Base-by-base conservation (phyloP, 192 early-diverging fungal genomes). In the Podila verticillata region DNA sequence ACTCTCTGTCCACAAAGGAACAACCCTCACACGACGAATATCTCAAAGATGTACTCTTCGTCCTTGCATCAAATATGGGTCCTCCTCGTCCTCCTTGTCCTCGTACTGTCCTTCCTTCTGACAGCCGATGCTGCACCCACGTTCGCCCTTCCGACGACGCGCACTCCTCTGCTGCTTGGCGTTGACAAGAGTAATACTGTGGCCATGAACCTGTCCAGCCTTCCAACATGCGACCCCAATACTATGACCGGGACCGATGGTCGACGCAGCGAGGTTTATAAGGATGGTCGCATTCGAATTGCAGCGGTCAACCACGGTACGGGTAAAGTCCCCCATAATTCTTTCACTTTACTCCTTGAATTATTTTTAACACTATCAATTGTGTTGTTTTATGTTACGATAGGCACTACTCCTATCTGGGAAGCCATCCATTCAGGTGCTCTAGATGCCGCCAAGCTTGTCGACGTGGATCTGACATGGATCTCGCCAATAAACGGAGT, bases 191-290 rank as follows among this genome's bases (percentile, higher is more conserved):
- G 12, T 15, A 61, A 71, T 30, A 26, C 58, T 10, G 26, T 58
- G 3, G 75, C 77, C 5, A 80, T 80, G 65, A 72, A 80, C 30
- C 59, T 72, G 19, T 72, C 77, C n/a, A 80, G 57, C 29, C 36
- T 80, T 32, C 54, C 65, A 13, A 0, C 30, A 13, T 80, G 77
- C 34, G 65, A 72, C 28, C 28, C 69, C 15, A 20, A 3, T 30
- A 59, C 65, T 3, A 72, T 72, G 77, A 72, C 70, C 9, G 77
- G 70, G 17, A 22, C 59, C 32, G 72, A 68, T 72, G 70, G 65
- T 12, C 61, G 77, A 48, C 57, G n/a, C 19, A 20, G 44, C 26
- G 51, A 51, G 1, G 29, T 65, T 5, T 6, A n/a, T 9, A 54
- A 15, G 15, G 28, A 80, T 57, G 77, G 77, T 0, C 65, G 58